Percentiles rank a stretch among this genome's conserved stretches.
phyloP scores from a whole-genome alignment of 2,329 filamentous ascomycete species.

The Aureobasidium sp. region DNA sequence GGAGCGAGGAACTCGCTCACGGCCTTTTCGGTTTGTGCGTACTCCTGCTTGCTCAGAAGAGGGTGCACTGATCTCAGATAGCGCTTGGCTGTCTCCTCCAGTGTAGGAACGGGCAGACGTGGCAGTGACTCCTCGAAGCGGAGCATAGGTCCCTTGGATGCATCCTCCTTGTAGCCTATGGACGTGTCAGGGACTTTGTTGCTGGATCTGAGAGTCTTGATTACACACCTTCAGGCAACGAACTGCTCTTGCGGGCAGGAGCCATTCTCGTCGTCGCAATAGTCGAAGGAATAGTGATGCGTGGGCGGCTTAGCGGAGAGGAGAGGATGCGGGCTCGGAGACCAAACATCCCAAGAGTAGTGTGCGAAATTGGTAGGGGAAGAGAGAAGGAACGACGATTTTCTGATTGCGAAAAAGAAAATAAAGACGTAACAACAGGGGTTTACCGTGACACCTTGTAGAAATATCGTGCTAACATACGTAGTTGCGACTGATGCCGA shows the following conservation, averaged over 20 bases:
- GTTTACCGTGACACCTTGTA: neutral
- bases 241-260: conserved; percentile 36
- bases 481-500: neutral
- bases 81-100: conserved; percentile 72
- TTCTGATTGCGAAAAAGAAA: conserved; percentile 1
- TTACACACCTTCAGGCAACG: conserved; percentile 40
- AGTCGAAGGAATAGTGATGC: conserved; percentile 13
- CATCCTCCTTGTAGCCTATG: conserved; percentile 71
- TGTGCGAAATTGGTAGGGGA: conserved; percentile 1
- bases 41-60: conserved; percentile 61
- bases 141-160: conserved; percentile 71
- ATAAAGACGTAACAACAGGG: neutral
- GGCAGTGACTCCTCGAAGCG: conserved; percentile 83
- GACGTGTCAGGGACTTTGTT: neutral
- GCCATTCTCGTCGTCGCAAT: conserved; percentile 24
- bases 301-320: conserved; percentile 6
- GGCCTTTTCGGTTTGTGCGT: conserved; percentile 67
- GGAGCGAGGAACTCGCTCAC: conserved; percentile 84
- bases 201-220: neutral
- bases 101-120: conserved; percentile 68
- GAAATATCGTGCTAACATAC: neutral
- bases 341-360: conserved; percentile 17
- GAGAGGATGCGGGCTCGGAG: conserved; percentile 16
- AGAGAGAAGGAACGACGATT: neutral
- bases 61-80: conserved; percentile 77